Evolutionary conservation across 257 asterid species (phyloP), one percentile per base, ranked within the genome.

Genomic region (Knoxia roxburghii): DNA sequence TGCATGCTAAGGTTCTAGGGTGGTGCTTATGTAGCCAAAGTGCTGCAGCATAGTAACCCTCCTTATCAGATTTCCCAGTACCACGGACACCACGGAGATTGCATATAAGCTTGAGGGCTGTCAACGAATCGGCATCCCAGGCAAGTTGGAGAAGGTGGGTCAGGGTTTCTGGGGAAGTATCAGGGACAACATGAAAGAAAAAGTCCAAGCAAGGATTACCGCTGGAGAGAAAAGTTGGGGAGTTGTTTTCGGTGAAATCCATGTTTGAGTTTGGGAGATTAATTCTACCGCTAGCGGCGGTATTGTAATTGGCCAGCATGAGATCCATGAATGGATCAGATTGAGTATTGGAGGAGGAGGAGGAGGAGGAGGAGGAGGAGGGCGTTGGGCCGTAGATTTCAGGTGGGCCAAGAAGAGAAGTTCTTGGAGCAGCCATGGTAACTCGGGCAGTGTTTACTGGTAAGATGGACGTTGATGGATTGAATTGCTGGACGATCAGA

Each of bases 181-280:
- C 58, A 30, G 90, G 90, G 9, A 84, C 90, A 7, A 88, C 83
- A 55, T 85, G 91, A 66, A 85, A 87, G 81, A 87, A 87, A 69
- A 87, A 83, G 72, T 86, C 93, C 60, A 86, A 63, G 54, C 88
- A 82, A 0, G 87, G 83, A 8, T 84, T 81, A 1, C 81, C 81
- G 12, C 87, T 48, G 39, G 90, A 75, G 32, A 74, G 68, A 49
- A 71, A 87, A 4, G 89, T 84, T 14, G 81, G 69, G 0, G 95
- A 84, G 53, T 0, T 0, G 72, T 86, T 80, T 24, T 80, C 82
- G 13, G 93, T 80, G 56, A 57, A 29, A 2, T 81, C 85, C 81
- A 72, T 71, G 26, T 7, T 10, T 32, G 68, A 50, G 62, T 29
- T 29, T 29, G 3, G 41, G 61, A 37, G 41, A 9, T 37, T 37